Base-by-base conservation (phyloP, 164 flowering plant genomes). In the Houttuynia cordata region DNA sequence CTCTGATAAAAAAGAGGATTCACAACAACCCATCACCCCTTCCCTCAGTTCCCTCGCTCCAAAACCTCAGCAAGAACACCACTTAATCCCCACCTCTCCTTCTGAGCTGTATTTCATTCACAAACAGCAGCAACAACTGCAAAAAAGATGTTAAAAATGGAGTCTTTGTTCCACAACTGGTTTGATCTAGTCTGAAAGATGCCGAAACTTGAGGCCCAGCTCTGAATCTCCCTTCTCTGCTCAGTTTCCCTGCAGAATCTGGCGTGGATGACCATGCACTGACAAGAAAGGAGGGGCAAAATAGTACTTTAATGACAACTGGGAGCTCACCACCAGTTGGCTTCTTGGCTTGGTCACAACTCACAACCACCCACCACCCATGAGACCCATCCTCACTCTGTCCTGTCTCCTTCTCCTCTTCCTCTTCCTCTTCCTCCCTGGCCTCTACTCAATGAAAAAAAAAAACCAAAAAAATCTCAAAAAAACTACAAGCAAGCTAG, bases 1-100 rank as follows among this genome's bases (percentile, higher is more conserved):
- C 42, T 21, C 67, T 20, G 65, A 67, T 14, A 74, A 24, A 7
- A 70, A 66, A 15, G 70, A 61, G n/a, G 88, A 83, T 40, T 58
- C 59, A 45, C 65, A 62, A 51, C 65, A 62, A n/a, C 65, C 65
- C 65, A 62, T 62, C 51, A 59, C 51, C 42, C 30, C 5, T 7
- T 54, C 19, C 20, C 23, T 12, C 23, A 15, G 19, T 19, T 52
- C 21, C 19, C 57, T 41, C 30, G 39, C 51, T 59, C 18, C 14
- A 12, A 45, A 45, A 30, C 37, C 37, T 30, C 37, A 30, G 6
- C 37, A 6, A 30, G 37, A 30, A 6, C 37, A 30, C 6, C 37
- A 2, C 37, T 12, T 10, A 12, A 45, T 45, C 49, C 13, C 2
- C 49, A 45, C 5, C 8, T 17, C 14, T 17, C 49, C 49, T 17